These are phyloP conservation scores for Kazachstania bromeliacearum DNA, from an alignment of 805 yeast species.

Conservation along the genomic window DNA sequence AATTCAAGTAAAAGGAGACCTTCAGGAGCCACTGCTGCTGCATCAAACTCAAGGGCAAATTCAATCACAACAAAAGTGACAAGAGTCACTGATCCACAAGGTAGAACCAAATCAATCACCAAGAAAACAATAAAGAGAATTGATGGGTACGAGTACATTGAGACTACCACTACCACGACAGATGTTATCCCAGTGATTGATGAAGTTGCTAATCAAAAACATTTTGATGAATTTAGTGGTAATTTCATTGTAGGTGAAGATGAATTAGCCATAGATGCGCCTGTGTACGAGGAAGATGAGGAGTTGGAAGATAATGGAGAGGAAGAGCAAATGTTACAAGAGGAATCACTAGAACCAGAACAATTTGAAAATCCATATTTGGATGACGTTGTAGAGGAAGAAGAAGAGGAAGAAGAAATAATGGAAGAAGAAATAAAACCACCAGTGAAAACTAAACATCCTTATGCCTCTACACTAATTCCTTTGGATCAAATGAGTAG, in stretches of 20 bases:
- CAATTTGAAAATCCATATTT: background rate
- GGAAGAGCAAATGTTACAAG: conserved; percentile 2
- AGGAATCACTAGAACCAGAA: background rate
- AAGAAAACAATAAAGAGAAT: conserved; percentile 42
- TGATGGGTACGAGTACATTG: conserved; percentile 41
- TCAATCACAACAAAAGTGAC: conserved; percentile 40
- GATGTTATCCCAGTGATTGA: conserved; percentile 7
- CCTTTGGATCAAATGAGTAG: conserved; percentile 20
- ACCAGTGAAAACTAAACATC: background rate
- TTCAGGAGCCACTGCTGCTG: conserved; percentile 1
- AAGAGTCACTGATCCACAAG: conserved; percentile 39
- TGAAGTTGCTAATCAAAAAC: conserved; percentile 10
- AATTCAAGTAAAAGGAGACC: conserved; percentile 1
- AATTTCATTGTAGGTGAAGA: conserved; percentile 17
- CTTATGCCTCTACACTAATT: conserved; percentile 4
- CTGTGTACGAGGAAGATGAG: conserved; percentile 1
- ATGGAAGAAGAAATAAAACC: background rate
- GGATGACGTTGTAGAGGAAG: conserved; percentile 1
- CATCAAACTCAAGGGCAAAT: conserved; percentile 11
- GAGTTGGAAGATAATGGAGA: conserved; percentile 1
- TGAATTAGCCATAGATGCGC: conserved; percentile 2
- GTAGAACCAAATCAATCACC: conserved; percentile 48
- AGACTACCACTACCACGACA: conserved; percentile 37
- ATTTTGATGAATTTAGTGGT: conserved; percentile 26
- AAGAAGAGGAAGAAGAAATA: conserved; percentile 1